These are phyloP conservation scores for Abelmoschus esculentus DNA, from an alignment of 345 rosid genomes.

Conservation along the genomic window DNA sequence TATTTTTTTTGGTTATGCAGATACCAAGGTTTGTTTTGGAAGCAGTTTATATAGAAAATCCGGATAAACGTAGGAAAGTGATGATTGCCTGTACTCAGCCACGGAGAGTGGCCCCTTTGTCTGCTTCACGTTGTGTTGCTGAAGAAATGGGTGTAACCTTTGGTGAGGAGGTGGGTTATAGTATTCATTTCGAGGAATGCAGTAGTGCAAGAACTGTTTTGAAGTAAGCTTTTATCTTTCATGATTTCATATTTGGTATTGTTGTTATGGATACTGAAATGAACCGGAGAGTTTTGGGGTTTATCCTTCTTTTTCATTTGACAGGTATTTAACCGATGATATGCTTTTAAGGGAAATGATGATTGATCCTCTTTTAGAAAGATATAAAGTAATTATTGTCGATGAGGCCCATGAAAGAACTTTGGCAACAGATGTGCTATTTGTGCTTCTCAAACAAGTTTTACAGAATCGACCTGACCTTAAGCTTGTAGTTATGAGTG, in stretches of 20 bases:
- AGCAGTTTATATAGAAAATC: constrained; percentile 64
- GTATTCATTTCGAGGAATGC: constrained; percentile 93
- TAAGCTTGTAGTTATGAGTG: constrained; percentile 97
- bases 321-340: constrained; percentile 96
- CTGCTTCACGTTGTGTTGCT: constrained; percentile 97
- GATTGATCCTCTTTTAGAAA: constrained; percentile 93
- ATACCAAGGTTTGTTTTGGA: constrained; percentile 95
- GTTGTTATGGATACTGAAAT: not conserved
- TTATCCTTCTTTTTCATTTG: not conserved
- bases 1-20: constrained; percentile 27
- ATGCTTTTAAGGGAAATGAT: constrained; percentile 94
- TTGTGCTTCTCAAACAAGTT: constrained; percentile 87
- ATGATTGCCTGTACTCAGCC: constrained; percentile 96
- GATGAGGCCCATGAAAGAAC: constrained; percentile 99
- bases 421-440: constrained; percentile 78
- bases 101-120: constrained; percentile 97
- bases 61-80: constrained; percentile 74
- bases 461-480: constrained; percentile 68
- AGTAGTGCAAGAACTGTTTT: constrained; percentile 78
- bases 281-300: not conserved
- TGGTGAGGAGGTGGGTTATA: constrained; percentile 98
- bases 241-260: not conserved
- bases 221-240: constrained; percentile 45
- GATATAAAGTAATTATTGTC: constrained; percentile 89
- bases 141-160: constrained; percentile 98